A percentile compares a stretch with the other conserved stretches of the same genome.
phyloP scores from a whole-genome alignment of 2,329 filamentous ascomycete species.

The Dothistroma pini region DNA sequence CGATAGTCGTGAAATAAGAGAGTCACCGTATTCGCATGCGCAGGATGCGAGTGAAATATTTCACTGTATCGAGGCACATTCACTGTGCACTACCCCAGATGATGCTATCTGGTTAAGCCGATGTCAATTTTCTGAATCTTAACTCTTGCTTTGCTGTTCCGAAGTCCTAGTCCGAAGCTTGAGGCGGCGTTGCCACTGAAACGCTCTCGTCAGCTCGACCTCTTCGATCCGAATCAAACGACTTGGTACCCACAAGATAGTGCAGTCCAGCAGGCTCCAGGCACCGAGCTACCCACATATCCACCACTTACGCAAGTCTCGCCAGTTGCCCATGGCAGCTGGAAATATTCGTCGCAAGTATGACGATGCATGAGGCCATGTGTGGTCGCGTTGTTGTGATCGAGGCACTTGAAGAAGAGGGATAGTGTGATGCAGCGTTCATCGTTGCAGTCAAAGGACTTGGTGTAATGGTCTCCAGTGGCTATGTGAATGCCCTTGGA shows the following conservation, averaged over 20 bases:
- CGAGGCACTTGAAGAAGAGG: conserved; percentile 2
- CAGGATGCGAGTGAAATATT: background rate
- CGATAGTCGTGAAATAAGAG: background rate
- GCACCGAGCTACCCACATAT: conserved; percentile 1
- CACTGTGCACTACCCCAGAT: background rate
- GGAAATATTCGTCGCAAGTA: background rate
- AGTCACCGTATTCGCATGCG: background rate
- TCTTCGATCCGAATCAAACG: background rate
- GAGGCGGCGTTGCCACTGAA: background rate
- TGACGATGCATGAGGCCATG: background rate
- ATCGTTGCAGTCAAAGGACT: background rate
- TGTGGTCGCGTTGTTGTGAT: background rate
- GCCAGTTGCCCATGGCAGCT: background rate
- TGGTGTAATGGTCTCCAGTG: background rate
- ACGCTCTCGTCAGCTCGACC: background rate
- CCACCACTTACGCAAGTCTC: conserved; percentile 2
- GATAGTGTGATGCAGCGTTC: background rate
- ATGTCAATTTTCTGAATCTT: background rate
- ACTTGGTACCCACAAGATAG: background rate
- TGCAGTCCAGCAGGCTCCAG: conserved; percentile 5
- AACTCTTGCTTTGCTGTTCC: background rate
- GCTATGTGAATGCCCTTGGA: background rate
- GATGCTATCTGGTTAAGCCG: background rate
- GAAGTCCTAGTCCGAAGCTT: background rate
- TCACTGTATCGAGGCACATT: background rate